These are phyloP conservation scores for Drechslerella dactyloides DNA, from an alignment of 2,329 filamentous ascomycete species.

Conservation along the genomic window DNA sequence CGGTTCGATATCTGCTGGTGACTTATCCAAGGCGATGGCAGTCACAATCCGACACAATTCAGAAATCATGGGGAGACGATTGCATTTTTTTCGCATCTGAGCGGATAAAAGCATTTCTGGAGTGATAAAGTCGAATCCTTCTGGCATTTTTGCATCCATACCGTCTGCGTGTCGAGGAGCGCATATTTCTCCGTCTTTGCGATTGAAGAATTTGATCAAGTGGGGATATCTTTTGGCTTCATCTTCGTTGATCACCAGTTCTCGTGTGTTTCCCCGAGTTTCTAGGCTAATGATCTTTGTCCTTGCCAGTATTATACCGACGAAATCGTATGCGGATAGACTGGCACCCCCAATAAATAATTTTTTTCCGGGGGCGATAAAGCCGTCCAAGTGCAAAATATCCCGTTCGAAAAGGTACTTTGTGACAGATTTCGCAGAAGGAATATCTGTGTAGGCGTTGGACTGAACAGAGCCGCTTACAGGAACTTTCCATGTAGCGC, in stretches of 20 bases:
- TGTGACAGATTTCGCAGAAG: neutral
- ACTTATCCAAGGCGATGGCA: neutral
- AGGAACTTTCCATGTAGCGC: conserved; percentile 11
- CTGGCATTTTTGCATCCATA: neutral
- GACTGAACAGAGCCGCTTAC: neutral
- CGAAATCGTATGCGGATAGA: conserved; percentile 11
- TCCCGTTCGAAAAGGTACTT: neutral
- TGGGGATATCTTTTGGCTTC: conserved; percentile 3
- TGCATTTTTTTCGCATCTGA: neutral
- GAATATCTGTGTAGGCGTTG: conserved; percentile 5
- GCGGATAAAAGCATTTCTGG: conserved; percentile 15
- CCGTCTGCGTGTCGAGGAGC: neutral
- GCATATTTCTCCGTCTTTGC: neutral
- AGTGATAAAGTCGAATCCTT: conserved; percentile 3
- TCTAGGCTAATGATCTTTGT: conserved; percentile 14
- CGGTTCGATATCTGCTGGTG: neutral
- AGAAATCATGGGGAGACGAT: neutral
- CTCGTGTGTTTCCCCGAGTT: neutral
- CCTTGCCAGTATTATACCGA: conserved; percentile 8
- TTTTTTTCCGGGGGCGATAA: conserved; percentile 4
- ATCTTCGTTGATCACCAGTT: conserved; percentile 3
- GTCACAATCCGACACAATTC: conserved; percentile 7
- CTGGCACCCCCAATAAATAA: conserved; percentile 4
- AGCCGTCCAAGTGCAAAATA: neutral
- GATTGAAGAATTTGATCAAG: conserved; percentile 12